phyloP scores from a whole-genome alignment of 768 basidiomycete genomes.

The Rhodotorula kratochvilovae region DNA sequence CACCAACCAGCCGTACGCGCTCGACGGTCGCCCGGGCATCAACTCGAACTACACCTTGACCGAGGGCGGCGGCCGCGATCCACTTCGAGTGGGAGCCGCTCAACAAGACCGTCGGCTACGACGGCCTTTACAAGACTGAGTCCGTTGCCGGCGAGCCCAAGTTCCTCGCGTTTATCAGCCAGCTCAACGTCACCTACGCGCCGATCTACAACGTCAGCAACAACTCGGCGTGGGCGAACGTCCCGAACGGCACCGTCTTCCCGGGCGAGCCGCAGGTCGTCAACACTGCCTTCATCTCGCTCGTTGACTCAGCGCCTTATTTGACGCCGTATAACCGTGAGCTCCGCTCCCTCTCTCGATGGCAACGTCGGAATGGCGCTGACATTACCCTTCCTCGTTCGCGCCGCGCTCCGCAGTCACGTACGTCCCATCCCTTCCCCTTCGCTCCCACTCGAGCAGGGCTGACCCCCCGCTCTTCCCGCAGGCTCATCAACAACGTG shows the following conservation, averaged over 20 bases:
- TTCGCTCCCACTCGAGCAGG: too few species aligned
- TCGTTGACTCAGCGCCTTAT: neutral
- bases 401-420: too few species aligned
- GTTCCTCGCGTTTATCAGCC: constrained; percentile 60
- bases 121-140: constrained; percentile 56
- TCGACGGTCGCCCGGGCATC: constrained; percentile 50
- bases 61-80: constrained; percentile 53
- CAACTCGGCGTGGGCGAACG: constrained; percentile 47
- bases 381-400: too few species aligned
- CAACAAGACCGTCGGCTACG: constrained; percentile 55
- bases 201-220: constrained; percentile 47
- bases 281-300: constrained; percentile 57
- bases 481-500: too few species aligned
- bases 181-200: constrained; percentile 61
- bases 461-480: too few species aligned
- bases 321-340: neutral
- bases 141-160: constrained; percentile 52
- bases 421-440: too few species aligned
- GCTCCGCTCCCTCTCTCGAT: too few species aligned
- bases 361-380: too few species aligned
- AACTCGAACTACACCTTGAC: constrained; percentile 58
- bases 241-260: constrained; percentile 56
- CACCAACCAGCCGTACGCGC: constrained; percentile 48
- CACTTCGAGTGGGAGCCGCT: constrained; percentile 58
- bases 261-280: constrained; percentile 53